phyloP scores from a whole-genome alignment of 108 stramenopile species.

The Discostella stelligeroides region DNA sequence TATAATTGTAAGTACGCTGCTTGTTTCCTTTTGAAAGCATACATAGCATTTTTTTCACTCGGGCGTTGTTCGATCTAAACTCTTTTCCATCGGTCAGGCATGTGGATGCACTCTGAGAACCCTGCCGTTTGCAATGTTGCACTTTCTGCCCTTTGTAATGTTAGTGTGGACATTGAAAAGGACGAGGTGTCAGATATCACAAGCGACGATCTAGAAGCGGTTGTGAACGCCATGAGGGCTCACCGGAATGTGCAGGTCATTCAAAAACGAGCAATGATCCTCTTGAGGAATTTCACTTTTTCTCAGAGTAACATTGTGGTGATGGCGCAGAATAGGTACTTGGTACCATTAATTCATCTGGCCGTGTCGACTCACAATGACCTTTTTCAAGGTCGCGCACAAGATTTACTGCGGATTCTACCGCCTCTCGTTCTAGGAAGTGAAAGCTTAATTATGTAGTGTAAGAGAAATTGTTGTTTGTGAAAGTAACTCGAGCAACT shows the following conservation, averaged over 20 bases:
- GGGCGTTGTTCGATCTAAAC: neutral
- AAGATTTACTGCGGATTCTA: slow-evolving; percentile 36
- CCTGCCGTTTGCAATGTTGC: slow-evolving; percentile 11
- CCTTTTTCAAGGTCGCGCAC: slow-evolving; percentile 25
- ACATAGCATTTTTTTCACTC: neutral
- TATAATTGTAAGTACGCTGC: slow-evolving; percentile 5
- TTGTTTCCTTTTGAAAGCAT: neutral
- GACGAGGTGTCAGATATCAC: slow-evolving; percentile 36
- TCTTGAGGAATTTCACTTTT: slow-evolving; percentile 38
- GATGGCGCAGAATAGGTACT: slow-evolving; percentile 22
- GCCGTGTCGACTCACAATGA: slow-evolving; percentile 23
- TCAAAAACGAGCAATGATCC: slow-evolving; percentile 34
- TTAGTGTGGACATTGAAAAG: slow-evolving; percentile 25
- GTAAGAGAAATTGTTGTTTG: too few species aligned
- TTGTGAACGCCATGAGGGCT: slow-evolving; percentile 29
- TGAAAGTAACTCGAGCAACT: too few species aligned
- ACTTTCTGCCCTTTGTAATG: slow-evolving; percentile 30
- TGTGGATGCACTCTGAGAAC: slow-evolving; percentile 36
- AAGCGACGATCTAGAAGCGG: slow-evolving; percentile 23
- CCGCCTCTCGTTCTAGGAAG: neutral
- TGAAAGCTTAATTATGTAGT: too few species aligned
- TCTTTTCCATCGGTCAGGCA: neutral
- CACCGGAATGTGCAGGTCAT: slow-evolving; percentile 23
- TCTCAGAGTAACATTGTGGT: slow-evolving; percentile 24
- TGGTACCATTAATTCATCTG: slow-evolving; percentile 18